Base-by-base conservation (phyloP, 2,329 filamentous ascomycete species). In the Fusarium sp. region DNA sequence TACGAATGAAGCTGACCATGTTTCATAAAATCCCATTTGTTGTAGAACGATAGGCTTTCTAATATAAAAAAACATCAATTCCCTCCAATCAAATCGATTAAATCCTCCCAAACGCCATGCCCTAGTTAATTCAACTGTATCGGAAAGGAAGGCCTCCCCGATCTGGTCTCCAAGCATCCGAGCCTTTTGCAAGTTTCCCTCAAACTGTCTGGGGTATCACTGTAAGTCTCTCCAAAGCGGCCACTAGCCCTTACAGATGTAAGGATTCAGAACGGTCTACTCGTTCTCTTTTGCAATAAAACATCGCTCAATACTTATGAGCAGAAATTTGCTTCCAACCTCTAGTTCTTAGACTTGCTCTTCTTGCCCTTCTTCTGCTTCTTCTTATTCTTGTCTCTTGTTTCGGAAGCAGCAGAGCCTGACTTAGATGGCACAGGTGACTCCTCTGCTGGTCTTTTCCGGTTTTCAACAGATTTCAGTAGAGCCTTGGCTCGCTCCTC, bases 401-500 rank as follows among this genome's bases (percentile, higher is more conserved):
- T 49, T 7, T 58, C 68, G 5, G 37, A 25, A n/a, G 64, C 51
- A 13, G 48, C 49, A 34, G 74, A 67, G 19, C 62, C 58, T 6
- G 75, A 58, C 2, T 65, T 57, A n/a, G 75, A 66, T 7, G 74
- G 72, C 37, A 69, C 71, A 42, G 75, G 62, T 6, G 75, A 71
- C 11, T 80, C 79, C 28, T 79, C 78, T 1, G 79, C 80, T 4
- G 79, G 77, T 46, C 83, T 79, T 74, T 86, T 84, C 74, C 73
- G 68, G 42, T 84, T 83, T 65, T 82, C 80, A 7, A 84, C 77
- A 3, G 79, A 79, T 71, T 82, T 86, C 52, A 85, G 77, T 5
- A 85, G 78, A 11, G 85, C 84, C 76, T 84, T 86, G 42, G 84
- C 85, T 11, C 83, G 81, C 77, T 88, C 86, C 69, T 85, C 86